Evolutionary conservation across 2,329 filamentous ascomycete genomes (phyloP).

Genomic region (Aplosporella prunicola): DNA sequence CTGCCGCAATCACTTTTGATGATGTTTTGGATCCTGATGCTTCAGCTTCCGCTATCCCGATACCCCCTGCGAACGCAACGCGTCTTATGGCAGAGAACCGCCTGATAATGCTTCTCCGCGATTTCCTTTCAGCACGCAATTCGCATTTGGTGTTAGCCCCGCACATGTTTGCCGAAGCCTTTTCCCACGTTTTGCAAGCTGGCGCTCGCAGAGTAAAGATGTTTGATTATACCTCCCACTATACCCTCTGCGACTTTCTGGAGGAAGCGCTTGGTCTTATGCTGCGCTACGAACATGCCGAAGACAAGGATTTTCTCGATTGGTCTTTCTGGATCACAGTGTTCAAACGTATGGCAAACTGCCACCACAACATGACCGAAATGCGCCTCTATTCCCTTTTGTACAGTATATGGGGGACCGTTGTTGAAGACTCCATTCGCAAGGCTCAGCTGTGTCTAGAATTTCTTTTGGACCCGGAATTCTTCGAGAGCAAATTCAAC

Average conservation of each 20-base stretch:
- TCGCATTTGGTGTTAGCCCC: constrained; percentile 46
- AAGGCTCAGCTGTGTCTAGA: constrained; percentile 63
- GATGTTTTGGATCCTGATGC: constrained; percentile 60
- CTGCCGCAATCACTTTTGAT: constrained; percentile 52
- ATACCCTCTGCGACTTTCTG: constrained; percentile 82
- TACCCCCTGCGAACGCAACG: constrained; percentile 60
- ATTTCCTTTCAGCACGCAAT: constrained; percentile 60
- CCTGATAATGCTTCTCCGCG: constrained; percentile 69
- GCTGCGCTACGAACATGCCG: constrained; percentile 46
- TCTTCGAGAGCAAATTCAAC: constrained; percentile 76
- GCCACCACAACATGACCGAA: constrained; percentile 83
- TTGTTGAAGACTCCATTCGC: constrained; percentile 54
- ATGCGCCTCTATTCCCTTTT: constrained; percentile 75
- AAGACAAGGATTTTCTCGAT: constrained; percentile 48
- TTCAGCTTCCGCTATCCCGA: constrained; percentile 50
- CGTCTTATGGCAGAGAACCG: constrained; percentile 84
- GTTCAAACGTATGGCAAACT: constrained; percentile 67
- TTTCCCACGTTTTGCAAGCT: constrained; percentile 63
- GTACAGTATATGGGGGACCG: constrained; percentile 68
- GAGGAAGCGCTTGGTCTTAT: constrained; percentile 68
- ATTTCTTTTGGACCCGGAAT: constrained; percentile 64
- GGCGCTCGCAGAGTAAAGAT: constrained; percentile 66
- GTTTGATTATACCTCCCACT: constrained; percentile 75
- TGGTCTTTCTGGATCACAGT: constrained; percentile 83
- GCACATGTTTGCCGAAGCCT: constrained; percentile 66